phyloP scores from a whole-genome alignment of 768 basidiomycete species.

The Collybiopsis confluens region DNA sequence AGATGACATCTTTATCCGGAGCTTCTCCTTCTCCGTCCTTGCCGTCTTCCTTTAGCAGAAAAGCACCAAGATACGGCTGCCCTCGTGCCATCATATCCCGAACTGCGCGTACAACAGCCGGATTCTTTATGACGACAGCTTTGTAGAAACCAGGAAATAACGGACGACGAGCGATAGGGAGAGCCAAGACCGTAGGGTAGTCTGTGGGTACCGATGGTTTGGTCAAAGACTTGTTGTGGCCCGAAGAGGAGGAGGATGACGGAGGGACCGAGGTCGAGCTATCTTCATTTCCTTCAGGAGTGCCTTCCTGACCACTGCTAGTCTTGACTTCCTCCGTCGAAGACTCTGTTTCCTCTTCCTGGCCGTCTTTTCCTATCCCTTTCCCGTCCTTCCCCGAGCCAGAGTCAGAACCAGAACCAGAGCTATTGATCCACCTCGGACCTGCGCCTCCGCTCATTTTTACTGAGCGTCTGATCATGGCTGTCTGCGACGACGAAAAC shows the following conservation, averaged over 20 bases:
- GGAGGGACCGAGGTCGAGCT: neutral
- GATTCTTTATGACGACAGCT: conserved; percentile 90
- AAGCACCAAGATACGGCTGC: conserved; percentile 95
- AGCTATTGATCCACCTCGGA: conserved; percentile 7
- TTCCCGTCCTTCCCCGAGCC: conserved; percentile 5
- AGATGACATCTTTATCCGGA: conserved; percentile 84
- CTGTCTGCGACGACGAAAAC: neutral
- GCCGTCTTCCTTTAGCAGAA: conserved; percentile 88
- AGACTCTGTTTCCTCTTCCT: neutral
- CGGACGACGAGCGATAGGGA: conserved; percentile 92
- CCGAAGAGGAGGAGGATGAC: conserved; percentile 30
- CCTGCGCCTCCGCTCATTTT: conserved; percentile 3
- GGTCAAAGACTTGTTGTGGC: conserved; percentile 55
- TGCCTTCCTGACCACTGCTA: neutral
- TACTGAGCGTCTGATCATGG: neutral
- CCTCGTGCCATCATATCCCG: conserved; percentile 97
- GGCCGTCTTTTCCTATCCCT: neutral
- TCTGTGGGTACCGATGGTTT: conserved; percentile 85
- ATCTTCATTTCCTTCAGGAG: neutral
- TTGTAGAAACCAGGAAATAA: conserved; percentile 99
- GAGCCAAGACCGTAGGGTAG: conserved; percentile 91
- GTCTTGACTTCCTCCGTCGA: neutral
- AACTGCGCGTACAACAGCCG: conserved; percentile 86
- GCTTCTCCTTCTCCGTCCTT: neutral
- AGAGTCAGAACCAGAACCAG: conserved; percentile 3